Conservation (phyloP, 129 eudicot genomes). For the Logfia minima region DNA sequence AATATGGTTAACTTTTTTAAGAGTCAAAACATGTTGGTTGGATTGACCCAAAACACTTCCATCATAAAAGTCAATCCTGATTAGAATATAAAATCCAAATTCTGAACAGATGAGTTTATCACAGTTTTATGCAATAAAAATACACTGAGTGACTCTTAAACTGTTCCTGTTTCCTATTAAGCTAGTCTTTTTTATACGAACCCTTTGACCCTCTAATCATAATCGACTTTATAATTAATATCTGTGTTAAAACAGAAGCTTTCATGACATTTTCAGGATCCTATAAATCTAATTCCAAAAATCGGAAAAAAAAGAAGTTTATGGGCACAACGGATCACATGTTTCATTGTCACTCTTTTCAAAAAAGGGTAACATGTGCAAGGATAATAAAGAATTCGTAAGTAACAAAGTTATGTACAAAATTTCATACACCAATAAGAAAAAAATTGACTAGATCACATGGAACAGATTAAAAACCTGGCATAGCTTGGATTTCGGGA, state of each 20-base stretch:
- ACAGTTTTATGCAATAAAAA: not conserved
- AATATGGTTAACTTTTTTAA: no score
- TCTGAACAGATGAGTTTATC: no score
- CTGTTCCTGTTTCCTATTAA: not conserved
- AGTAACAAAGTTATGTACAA: no score
- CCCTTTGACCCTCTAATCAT: not conserved
- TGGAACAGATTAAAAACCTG: conserved; percentile 16
- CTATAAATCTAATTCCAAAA: not conserved
- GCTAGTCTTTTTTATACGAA: not conserved
- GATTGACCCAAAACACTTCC: no score
- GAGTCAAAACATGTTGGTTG: no score
- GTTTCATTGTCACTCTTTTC: not conserved
- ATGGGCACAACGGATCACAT: not conserved
- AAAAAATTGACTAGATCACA: not conserved
- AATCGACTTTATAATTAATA: not conserved
- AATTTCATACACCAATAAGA: not conserved
- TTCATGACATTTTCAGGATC: not conserved
- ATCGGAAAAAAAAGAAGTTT: not conserved
- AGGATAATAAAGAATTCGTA: not conserved
- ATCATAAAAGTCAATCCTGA: no score
- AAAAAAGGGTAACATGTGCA: no score
- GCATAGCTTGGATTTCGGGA: conserved; percentile 44
- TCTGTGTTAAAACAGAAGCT: not conserved
- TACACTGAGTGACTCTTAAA: not conserved
- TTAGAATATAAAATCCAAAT: no score